Percentiles rank a stretch among this genome's conserved stretches.
These are phyloP conservation scores for Diplodia scrobiculata DNA, from an alignment of 2,329 filamentous ascomycete species.

Conservation along the genomic window DNA sequence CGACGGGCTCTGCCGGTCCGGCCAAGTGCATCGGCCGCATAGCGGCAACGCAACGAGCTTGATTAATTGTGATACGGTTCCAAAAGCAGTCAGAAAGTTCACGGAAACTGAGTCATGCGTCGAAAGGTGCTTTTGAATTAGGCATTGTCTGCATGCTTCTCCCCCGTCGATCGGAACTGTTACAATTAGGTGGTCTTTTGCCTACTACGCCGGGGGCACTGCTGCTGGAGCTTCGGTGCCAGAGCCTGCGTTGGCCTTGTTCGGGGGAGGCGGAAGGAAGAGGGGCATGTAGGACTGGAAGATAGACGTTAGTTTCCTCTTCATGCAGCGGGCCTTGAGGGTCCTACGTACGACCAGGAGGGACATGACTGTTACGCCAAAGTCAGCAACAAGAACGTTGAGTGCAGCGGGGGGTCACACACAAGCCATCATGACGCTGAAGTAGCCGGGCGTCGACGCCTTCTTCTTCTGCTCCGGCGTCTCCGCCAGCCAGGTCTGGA, in stretches of 20 bases:
- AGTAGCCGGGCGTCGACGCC: slow-evolving; percentile 68
- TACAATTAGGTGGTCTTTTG: not conserved
- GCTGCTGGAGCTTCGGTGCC: slow-evolving; percentile 55
- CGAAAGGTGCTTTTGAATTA: slow-evolving; percentile 4
- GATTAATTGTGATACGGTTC: not conserved
- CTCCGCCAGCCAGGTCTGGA: slow-evolving; percentile 78
- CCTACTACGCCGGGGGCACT: slow-evolving; percentile 44
- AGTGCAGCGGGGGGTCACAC: slow-evolving; percentile 44
- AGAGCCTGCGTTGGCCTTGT: slow-evolving; percentile 40
- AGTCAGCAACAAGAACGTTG: slow-evolving; percentile 27
- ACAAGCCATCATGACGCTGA: slow-evolving; percentile 79
- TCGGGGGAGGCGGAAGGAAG: slow-evolving; percentile 61
- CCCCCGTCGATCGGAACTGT: slow-evolving; percentile 7
- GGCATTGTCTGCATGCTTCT: not conserved
- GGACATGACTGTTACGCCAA: slow-evolving; percentile 46
- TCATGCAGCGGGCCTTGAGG: not conserved
- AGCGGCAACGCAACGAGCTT: not conserved
- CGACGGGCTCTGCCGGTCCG: not conserved
- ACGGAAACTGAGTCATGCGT: not conserved
- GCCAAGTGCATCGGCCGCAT: slow-evolving; percentile 10
- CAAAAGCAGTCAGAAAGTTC: not conserved
- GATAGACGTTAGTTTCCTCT: slow-evolving; percentile 45
- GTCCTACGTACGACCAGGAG: slow-evolving; percentile 48
- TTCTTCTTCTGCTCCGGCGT: slow-evolving; percentile 67
- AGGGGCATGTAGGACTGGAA: slow-evolving; percentile 64